A percentile compares a stretch with the other conserved stretches of the same genome.
These are phyloP conservation scores for Croton laevigatus DNA, from an alignment of 441 rosid genomes.

Conservation along the genomic window DNA sequence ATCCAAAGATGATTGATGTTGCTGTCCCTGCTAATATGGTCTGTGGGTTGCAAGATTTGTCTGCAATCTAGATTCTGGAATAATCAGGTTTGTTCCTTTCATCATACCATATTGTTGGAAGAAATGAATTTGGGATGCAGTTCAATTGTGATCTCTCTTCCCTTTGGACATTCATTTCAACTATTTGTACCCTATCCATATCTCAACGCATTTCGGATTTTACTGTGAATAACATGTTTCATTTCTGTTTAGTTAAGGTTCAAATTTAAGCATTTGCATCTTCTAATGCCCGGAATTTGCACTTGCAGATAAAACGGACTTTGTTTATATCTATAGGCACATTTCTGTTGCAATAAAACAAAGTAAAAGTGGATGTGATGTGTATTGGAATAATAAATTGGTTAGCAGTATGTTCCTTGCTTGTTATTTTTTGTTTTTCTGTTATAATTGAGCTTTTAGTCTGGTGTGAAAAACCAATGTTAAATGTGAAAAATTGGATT, in stretches of 20 bases:
- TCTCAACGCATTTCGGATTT: background rate
- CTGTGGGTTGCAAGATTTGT: constrained; percentile 79
- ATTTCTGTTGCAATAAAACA: background rate
- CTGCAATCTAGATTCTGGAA: constrained; percentile 19
- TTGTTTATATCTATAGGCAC: background rate
- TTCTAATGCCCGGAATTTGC: background rate
- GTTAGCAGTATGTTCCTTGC: too few species aligned
- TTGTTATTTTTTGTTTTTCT: too few species aligned
- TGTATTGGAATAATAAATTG: too few species aligned
- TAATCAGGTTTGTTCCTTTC: background rate
- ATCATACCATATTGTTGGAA: background rate
- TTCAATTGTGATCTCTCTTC: background rate
- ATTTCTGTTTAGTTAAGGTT: background rate
- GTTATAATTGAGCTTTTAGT: too few species aligned
- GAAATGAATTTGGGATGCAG: background rate
- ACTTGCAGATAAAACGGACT: background rate
- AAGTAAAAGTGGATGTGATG: too few species aligned
- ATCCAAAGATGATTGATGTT: constrained; percentile 89
- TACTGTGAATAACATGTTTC: background rate
- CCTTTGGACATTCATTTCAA: background rate
- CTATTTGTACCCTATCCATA: background rate
- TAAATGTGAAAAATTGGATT: too few species aligned
- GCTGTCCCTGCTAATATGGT: constrained; percentile 86
- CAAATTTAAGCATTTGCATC: background rate
- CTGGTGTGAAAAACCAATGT: too few species aligned